A percentile compares a stretch with the other conserved stretches of the same genome.
Conservation (phyloP, 2,329 filamentous ascomycete genomes). For the Colletotrichum abscissum region DNA sequence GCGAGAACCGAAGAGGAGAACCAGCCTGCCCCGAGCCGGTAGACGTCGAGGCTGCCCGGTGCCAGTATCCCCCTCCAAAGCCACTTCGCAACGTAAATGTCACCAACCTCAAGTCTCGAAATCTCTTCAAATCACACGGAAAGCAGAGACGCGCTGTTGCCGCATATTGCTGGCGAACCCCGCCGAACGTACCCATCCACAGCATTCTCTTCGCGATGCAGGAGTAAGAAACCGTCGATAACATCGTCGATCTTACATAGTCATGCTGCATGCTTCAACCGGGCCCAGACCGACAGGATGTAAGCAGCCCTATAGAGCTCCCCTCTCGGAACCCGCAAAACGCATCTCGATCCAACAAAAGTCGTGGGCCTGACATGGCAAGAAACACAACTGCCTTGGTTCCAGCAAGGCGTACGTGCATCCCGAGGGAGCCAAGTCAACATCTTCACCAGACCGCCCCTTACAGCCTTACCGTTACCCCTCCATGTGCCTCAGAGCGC, state of each 20-base stretch:
- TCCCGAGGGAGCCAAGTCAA: neutral
- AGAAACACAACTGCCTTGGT: neutral
- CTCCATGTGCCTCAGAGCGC: neutral
- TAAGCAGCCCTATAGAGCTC: neutral
- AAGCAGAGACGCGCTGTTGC: neutral
- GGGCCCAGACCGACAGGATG: neutral
- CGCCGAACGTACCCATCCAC: neutral
- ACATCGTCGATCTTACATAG: slow-evolving; percentile 7
- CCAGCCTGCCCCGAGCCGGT: neutral
- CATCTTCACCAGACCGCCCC: neutral
- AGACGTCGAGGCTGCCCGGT: neutral
- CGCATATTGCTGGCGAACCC: neutral
- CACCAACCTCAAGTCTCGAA: neutral
- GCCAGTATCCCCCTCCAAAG: neutral
- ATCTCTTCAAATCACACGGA: neutral
- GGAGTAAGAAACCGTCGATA: neutral
- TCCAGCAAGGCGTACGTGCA: neutral
- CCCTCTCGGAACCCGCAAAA: neutral
- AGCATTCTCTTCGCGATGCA: neutral
- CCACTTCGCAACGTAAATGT: neutral
- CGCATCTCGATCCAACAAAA: neutral
- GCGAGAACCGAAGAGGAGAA: neutral
- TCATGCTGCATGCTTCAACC: neutral
- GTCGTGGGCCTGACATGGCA: neutral
- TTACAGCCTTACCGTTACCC: neutral